Conservation (phyloP, 1,139 yeast species). For the Candida labiduridarum region DNA sequence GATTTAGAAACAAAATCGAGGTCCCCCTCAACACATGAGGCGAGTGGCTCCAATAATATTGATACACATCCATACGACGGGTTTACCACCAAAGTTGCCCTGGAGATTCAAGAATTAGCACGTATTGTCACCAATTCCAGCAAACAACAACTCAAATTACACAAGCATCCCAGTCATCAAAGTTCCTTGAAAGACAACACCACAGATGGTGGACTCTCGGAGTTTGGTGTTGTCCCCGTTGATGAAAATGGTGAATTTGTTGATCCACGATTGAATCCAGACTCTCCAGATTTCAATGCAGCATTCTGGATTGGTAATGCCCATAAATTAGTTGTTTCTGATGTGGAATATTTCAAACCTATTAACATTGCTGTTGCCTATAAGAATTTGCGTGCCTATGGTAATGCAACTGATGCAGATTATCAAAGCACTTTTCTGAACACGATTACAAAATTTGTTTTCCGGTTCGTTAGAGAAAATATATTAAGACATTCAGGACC, state of each 20-base stretch:
- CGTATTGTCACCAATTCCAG: conserved; percentile 9
- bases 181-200: conserved; percentile 49
- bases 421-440: conserved; percentile 74
- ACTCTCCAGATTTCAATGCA: conserved; percentile 18
- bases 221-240: conserved; percentile 7
- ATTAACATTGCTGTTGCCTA: conserved; percentile 68
- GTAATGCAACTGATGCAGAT: conserved; percentile 75
- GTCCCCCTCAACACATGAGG: background rate
- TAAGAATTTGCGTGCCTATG: conserved; percentile 68
- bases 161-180: conserved; percentile 45
- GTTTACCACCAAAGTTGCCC: conserved; percentile 3
- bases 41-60: background rate
- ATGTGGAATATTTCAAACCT: conserved; percentile 55
- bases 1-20: background rate
- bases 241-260: conserved; percentile 20
- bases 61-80: conserved; percentile 6
- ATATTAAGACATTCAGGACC: conserved; percentile 8
- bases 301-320: conserved; percentile 26
- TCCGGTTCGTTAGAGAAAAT: conserved; percentile 3
- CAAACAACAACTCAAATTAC: background rate
- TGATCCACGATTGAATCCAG: conserved; percentile 13
- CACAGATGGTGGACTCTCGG: conserved; percentile 12
- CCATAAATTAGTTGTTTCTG: conserved; percentile 36
- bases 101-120: conserved; percentile 8
- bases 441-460: conserved; percentile 29